Percentiles rank a stretch among this genome's conserved stretches.
These are phyloP conservation scores for Cercospora sp. DNA, from an alignment of 2,329 filamentous ascomycete species.

Conservation along the genomic window DNA sequence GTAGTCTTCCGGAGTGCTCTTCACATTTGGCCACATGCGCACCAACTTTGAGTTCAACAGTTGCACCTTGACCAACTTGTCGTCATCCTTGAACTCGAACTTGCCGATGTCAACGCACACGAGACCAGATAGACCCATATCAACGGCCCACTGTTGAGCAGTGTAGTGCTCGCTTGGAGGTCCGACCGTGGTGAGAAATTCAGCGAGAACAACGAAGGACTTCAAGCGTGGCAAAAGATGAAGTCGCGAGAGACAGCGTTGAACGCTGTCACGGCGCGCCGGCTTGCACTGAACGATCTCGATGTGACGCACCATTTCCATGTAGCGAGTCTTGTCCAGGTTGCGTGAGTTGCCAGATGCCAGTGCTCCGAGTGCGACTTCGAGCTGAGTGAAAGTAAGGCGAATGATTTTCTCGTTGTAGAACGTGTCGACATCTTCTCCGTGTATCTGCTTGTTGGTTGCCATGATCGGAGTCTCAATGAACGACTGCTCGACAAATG, in stretches of 20 bases:
- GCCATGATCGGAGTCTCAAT: conserved; percentile 14
- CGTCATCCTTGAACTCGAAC: conserved; percentile 3
- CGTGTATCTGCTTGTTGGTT: conserved; percentile 14
- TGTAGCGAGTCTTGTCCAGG: background rate
- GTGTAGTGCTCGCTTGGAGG: background rate
- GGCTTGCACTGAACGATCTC: conserved; percentile 8
- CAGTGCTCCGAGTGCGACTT: background rate
- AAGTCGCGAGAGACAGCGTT: background rate
- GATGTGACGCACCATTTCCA: conserved; percentile 1
- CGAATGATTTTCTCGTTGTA: conserved; percentile 16
- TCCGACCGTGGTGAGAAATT: background rate
- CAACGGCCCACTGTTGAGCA: background rate
- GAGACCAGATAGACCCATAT: background rate
- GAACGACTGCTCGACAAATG: background rate
- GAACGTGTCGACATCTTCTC: conserved; percentile 17
- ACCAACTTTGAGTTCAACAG: conserved; percentile 12
- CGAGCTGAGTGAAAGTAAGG: conserved; percentile 1
- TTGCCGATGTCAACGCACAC: conserved; percentile 6
- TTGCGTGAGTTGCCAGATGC: background rate
- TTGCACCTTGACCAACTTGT: conserved; percentile 4
- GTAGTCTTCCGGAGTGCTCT: conserved; percentile 7
- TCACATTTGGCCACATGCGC: conserved; percentile 17
- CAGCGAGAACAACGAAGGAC: conserved; percentile 10
- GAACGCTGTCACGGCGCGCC: background rate
- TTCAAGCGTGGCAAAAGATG: conserved; percentile 9